Evolutionary conservation across 441 rosid genomes (phyloP), one percentile per base, ranked within the genome.

Genomic region (Lagerstroemia fauriei): DNA sequence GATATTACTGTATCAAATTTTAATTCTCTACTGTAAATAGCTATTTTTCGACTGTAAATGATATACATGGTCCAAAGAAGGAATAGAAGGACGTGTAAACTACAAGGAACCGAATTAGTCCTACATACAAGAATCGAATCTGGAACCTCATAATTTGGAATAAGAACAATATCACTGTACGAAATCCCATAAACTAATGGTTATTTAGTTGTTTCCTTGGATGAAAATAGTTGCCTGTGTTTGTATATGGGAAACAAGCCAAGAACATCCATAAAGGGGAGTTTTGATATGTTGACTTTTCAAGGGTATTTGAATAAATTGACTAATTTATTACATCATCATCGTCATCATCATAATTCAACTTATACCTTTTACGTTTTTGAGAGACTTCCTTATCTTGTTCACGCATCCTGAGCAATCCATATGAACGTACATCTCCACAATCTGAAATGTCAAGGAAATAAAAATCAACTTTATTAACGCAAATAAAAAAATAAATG

Each of bases 371-470:
- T 81, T 65, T 25, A 81, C 38, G 34, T 81, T 81, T 38, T 51
- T 66, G 20, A 81, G 66, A 50, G 84, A 78, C 46, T 81, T 81
- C 80, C 79, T 65, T 22, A 75, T 76, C 50, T 81, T 81, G 71
- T 75, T 9, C 84, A 65, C 84, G 18, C 84, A 75, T 32, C 84
- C 84, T 9, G 50, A 73, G 50, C 84, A 81, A 51, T 76, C 79
- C 57, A 81, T 81, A 48, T 81, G 78, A 0, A 81, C 84, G 7
- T 81, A 73, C 84, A 81, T 81, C 84, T 81, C 84, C 34, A 81
- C 65, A 65, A 81, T 70, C 84, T 81, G 84, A 34, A 50, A 69
- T 16, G 11, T 69, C 41, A 69, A 32, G 68, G 25, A 24, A 24
- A 51, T 12, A 51, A 56, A 25, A 61, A 61, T 17, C 18, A 61